Evolutionary conservation across 2,329 filamentous ascomycete genomes (phyloP).

Genomic region (Alternaria gaisen): DNA sequence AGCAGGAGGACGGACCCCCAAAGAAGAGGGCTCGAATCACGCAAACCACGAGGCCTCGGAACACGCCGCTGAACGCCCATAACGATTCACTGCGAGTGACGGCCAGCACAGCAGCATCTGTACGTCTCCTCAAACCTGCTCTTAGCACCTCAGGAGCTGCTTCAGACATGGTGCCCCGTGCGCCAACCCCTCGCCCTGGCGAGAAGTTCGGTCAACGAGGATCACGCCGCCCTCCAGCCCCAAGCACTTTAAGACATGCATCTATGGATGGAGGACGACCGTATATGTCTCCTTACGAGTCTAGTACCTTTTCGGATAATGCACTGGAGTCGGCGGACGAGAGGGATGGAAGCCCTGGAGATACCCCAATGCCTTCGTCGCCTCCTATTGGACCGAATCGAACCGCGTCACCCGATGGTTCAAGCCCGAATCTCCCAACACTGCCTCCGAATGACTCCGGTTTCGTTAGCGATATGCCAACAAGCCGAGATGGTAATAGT

Average conservation of each 20-base stretch:
- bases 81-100: constrained; percentile 86
- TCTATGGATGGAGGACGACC: constrained; percentile 60
- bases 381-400: constrained; percentile 75
- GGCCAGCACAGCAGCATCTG: constrained; percentile 86
- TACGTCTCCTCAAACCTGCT: constrained; percentile 83
- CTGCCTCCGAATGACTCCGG: constrained; percentile 74
- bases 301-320: constrained; percentile 52
- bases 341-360: constrained; percentile 55
- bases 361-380: constrained; percentile 88
- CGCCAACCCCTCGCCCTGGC: constrained; percentile 76
- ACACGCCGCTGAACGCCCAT: constrained; percentile 74
- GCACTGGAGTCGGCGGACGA: constrained; percentile 57
- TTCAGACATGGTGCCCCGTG: constrained; percentile 76
- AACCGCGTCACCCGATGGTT: constrained; percentile 70
- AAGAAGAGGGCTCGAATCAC: constrained; percentile 84
- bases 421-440: constrained; percentile 76
- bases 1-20: constrained; percentile 62
- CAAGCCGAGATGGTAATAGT: constrained; percentile 72
- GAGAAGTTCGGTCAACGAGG: constrained; percentile 40
- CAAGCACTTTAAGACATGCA: constrained; percentile 67
- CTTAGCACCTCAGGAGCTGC: constrained; percentile 62
- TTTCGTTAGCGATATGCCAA: constrained; percentile 81
- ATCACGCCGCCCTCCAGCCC: constrained; percentile 42
- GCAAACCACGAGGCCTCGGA: constrained; percentile 75
- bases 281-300: constrained; percentile 47